A percentile compares a stretch with the other conserved stretches of the same genome.
Evolutionary conservation across 208 protist species (phyloP).

Genomic region (Naegleria lovaniensis): DNA sequence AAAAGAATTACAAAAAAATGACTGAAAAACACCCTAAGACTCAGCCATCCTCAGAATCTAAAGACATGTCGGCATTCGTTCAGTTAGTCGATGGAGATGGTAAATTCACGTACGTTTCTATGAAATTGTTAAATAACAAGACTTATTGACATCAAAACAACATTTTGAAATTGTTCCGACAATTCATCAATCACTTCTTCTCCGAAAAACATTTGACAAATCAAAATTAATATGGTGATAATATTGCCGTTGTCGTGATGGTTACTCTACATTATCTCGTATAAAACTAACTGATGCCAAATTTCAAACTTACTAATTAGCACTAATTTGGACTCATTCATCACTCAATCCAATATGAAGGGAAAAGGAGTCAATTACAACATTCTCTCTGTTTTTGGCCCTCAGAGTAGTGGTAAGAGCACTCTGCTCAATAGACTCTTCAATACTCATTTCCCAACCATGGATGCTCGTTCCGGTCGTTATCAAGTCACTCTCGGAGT

Average conservation of each 20-base stretch:
- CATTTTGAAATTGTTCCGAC: neutral
- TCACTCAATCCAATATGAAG: constrained; percentile 30
- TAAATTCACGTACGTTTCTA: neutral
- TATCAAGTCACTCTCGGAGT: constrained; percentile 89
- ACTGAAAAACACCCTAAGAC: no score
- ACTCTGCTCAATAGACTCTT: constrained; percentile 93
- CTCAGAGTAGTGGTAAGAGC: constrained; percentile 91
- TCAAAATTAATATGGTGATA: neutral
- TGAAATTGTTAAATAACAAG: neutral
- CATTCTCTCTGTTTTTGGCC: constrained; percentile 86
- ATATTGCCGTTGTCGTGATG: no score
- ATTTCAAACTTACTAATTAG: neutral
- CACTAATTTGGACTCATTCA: neutral
- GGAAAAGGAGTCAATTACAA: constrained; percentile 53
- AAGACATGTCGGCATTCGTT: no score
- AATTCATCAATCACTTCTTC: no score
- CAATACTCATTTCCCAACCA: constrained; percentile 81
- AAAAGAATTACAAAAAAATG: no score
- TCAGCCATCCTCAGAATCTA: no score
- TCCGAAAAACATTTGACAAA: neutral
- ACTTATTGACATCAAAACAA: neutral
- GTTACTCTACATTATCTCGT: no score
- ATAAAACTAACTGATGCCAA: no score
- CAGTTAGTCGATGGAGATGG: constrained; percentile 15
- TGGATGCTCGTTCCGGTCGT: constrained; percentile 73